A percentile compares a stretch with the other conserved stretches of the same genome.
phyloP scores from a whole-genome alignment of 495 filamentous ascomycete species.

The Penicillium crystallinum region DNA sequence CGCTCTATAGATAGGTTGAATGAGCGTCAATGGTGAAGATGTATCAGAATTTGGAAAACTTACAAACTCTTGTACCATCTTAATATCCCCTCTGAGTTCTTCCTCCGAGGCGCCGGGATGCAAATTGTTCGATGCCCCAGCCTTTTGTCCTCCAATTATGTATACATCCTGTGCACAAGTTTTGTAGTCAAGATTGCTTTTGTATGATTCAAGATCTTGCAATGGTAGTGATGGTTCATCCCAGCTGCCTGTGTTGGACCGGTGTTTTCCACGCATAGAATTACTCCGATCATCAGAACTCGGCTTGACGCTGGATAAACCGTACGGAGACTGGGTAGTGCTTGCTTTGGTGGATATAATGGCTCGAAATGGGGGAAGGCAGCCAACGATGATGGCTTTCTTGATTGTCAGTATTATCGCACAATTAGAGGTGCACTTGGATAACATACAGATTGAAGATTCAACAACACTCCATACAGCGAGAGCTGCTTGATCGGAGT shows the following conservation, averaged over 20 bases:
- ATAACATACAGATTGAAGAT: conserved; percentile 25
- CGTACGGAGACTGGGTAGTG: conserved; percentile 2
- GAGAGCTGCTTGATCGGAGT: conserved; percentile 19
- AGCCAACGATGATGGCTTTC: conserved; percentile 45
- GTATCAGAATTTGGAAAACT: background rate
- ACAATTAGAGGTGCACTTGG: background rate
- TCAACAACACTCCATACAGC: conserved; percentile 32
- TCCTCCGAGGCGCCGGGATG: background rate
- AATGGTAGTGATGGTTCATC: conserved; percentile 6
- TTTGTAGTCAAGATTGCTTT: conserved; percentile 2
- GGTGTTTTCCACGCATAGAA: background rate
- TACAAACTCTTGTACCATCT: conserved; percentile 20
- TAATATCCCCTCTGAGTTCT: conserved; percentile 7
- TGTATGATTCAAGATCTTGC: background rate
- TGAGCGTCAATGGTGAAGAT: background rate
- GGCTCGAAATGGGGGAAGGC: conserved; percentile 43
- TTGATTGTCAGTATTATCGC: background rate
- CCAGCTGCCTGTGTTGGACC: background rate
- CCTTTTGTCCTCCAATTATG: conserved; percentile 1
- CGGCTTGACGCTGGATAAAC: background rate
- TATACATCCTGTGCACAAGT: background rate
- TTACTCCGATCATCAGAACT: background rate
- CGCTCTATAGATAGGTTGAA: background rate
- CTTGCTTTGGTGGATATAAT: conserved; percentile 11
- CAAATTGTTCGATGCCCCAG: background rate